Conservation (phyloP, 2,329 filamentous ascomycete species). For the Monosporascus ibericus region DNA sequence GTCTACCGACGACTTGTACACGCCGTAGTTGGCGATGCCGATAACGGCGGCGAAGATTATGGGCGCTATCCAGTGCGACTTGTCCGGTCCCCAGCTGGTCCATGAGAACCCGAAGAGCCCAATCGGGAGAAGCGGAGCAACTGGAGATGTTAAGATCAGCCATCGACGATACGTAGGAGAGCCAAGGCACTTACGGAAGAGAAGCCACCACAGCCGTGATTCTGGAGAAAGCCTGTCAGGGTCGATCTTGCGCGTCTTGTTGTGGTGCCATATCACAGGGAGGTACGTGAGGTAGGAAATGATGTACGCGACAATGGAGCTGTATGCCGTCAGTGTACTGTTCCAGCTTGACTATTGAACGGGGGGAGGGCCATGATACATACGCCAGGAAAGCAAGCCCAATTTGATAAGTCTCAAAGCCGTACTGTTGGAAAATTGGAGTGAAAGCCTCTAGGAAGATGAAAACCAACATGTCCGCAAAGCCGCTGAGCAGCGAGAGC, state of each 20-base stretch:
- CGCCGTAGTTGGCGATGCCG: conserved; percentile 67
- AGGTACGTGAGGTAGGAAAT: conserved; percentile 58
- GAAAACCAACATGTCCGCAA: conserved; percentile 70
- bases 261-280: conserved; percentile 48
- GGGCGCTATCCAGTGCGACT: conserved; percentile 61
- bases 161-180: conserved; percentile 44
- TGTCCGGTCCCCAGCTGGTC: conserved; percentile 51
- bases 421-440: conserved; percentile 62
- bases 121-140: conserved; percentile 53
- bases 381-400: too few species aligned
- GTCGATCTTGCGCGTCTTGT: conserved; percentile 42
- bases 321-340: conserved; percentile 27
- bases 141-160: too few species aligned
- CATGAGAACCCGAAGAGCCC: conserved; percentile 67
- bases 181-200: conserved; percentile 41
- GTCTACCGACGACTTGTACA: conserved; percentile 72
- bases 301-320: conserved; percentile 61
- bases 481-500: conserved; percentile 64
- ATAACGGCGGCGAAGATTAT: conserved; percentile 60
- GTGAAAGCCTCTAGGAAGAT: conserved; percentile 69
- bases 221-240: conserved; percentile 29
- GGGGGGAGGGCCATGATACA: too few species aligned
- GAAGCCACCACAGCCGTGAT: too few species aligned
- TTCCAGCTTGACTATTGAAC: too few species aligned
- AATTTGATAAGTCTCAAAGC: conserved; percentile 49